Percentiles rank a stretch among this genome's conserved stretches.
phyloP scores from a whole-genome alignment of 441 rosid genomes.

The Macaranga tanarius region DNA sequence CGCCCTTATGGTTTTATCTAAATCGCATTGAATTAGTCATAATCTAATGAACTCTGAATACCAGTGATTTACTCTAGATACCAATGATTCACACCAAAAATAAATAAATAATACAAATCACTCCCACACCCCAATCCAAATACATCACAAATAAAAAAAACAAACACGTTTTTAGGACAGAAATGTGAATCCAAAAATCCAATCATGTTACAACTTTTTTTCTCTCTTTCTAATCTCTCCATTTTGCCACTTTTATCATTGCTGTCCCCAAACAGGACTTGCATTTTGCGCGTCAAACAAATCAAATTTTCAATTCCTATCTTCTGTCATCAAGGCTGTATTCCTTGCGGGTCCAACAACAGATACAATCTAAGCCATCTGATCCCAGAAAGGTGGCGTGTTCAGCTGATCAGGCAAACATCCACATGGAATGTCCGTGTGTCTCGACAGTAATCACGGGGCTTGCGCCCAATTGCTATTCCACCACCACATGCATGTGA shows the following conservation, averaged over 20 bases:
- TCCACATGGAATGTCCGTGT: slow-evolving; percentile 23
- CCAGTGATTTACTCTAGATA: too few species aligned
- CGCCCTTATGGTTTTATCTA: too few species aligned
- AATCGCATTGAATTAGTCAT: too few species aligned
- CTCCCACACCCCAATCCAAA: too few species aligned
- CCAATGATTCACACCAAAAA: too few species aligned
- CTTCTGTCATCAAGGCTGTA: neutral
- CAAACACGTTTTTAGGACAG: neutral
- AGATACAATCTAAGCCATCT: neutral
- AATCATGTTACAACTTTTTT: neutral
- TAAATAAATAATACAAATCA: too few species aligned
- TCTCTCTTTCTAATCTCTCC: neutral
- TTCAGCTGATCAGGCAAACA: neutral
- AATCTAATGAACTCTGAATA: too few species aligned
- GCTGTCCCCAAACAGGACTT: neutral
- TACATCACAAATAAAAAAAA: too few species aligned
- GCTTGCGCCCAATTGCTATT: neutral
- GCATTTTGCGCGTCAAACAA: neutral
- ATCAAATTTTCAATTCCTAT: too few species aligned
- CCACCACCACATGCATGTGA: slow-evolving; percentile 4
- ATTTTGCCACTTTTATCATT: neutral
- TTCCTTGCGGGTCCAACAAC: neutral
- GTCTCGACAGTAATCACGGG: slow-evolving; percentile 28
- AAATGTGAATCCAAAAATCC: neutral
- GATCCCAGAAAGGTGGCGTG: neutral